Evolutionary conservation across 176 grass and related monocot species (phyloP).

Genomic region (Triticum urartu): DNA sequence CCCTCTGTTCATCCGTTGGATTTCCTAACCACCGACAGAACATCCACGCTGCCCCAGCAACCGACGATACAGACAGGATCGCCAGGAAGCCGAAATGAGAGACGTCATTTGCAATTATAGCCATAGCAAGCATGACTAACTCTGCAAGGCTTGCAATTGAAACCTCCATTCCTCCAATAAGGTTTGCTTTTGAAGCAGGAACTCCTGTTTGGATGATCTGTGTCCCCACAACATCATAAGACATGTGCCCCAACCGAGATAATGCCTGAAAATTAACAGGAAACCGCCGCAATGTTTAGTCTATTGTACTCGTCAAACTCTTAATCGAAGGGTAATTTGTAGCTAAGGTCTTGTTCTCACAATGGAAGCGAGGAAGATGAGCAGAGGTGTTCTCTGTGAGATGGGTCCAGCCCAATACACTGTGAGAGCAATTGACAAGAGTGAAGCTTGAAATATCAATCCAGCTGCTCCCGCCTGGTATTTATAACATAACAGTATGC

Average conservation of each 20-base stretch:
- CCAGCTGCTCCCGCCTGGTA: conserved; percentile 88
- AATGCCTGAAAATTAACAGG: conserved; percentile 55
- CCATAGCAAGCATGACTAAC: conserved; percentile 84
- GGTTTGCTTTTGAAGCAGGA: conserved; percentile 84
- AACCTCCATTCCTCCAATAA: conserved; percentile 88
- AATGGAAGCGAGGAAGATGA: conserved; percentile 85
- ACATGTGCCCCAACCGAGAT: conserved; percentile 92
- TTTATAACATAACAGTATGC: conserved; percentile 18
- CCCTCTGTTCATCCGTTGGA: conserved; percentile 84
- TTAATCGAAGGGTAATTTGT: conserved; percentile 19
- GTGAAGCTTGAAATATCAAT: conserved; percentile 92
- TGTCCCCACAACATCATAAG: conserved; percentile 93
- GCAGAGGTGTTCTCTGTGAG: conserved; percentile 54
- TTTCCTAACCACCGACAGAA: conserved; percentile 85
- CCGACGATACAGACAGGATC: conserved; percentile 70
- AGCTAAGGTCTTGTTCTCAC: conserved; percentile 45
- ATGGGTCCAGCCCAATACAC: conserved; percentile 87
- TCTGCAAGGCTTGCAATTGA: conserved; percentile 97
- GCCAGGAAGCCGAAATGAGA: conserved; percentile 96
- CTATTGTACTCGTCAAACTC: neutral
- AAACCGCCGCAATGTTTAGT: conserved; percentile 8
- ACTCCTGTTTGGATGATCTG: conserved; percentile 97
- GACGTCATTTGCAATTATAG: conserved; percentile 85
- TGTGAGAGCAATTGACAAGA: conserved; percentile 63
- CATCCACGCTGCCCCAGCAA: conserved; percentile 71